phyloP scores from a whole-genome alignment of 2,329 filamentous ascomycete genomes.

The Leptosphaerulina australis region DNA sequence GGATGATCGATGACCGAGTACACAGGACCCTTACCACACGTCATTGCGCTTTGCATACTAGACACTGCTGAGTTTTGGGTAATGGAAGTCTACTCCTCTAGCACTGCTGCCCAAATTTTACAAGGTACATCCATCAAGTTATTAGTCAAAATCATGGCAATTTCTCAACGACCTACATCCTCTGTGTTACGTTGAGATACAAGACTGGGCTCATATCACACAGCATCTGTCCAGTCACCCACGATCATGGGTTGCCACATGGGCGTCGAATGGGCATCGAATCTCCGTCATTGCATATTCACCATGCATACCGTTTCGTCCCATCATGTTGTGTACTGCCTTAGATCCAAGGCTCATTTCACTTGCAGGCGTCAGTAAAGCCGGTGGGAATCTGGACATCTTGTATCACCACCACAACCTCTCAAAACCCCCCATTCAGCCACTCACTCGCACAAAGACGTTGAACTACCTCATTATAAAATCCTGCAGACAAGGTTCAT shows the following conservation, averaged over 20 bases:
- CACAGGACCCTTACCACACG: no score
- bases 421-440: constrained; percentile 4
- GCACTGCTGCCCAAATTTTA: no score
- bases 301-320: not conserved
- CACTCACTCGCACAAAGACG: constrained; percentile 11
- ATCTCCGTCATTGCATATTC: constrained; percentile 7
- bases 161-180: no score
- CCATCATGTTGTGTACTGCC: not conserved
- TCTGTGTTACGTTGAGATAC: constrained; percentile 2
- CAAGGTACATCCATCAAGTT: not conserved
- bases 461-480: constrained; percentile 7
- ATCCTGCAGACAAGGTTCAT: constrained; percentile 1
- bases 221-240: not conserved
- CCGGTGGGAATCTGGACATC: constrained; percentile 10
- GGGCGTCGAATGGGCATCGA: constrained; percentile 16
- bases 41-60: no score
- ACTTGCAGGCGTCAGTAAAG: constrained; percentile 12
- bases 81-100: no score
- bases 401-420: constrained; percentile 9
- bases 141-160: no score
- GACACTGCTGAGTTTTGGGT: no score
- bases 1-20: no score
- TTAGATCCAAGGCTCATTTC: constrained; percentile 7
- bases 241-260: not conserved
- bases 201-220: not conserved